A percentile compares a stretch with the other conserved stretches of the same genome.
These are phyloP conservation scores for Zelopaecilomyces penicillatus DNA, from an alignment of 2,329 filamentous ascomycete species.

Conservation along the genomic window DNA sequence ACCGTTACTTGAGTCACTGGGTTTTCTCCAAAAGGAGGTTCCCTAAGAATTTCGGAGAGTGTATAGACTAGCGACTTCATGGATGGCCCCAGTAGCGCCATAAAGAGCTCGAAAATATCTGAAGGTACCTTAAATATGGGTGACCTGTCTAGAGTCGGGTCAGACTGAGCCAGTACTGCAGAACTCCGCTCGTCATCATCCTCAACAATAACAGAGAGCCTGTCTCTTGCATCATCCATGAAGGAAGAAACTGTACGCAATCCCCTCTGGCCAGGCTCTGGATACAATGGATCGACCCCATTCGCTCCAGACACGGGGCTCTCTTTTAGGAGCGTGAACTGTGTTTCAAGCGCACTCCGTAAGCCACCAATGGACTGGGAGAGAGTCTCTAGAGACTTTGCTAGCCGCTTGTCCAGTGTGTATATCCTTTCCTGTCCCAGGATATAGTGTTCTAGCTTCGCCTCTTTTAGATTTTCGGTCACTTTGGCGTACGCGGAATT, in stretches of 20 bases:
- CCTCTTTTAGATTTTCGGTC: constrained; percentile 70
- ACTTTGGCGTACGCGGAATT: constrained; percentile 60
- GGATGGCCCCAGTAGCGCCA: constrained; percentile 77
- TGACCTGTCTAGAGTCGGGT: constrained; percentile 19
- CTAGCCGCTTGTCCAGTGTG: constrained; percentile 66
- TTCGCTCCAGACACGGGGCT: constrained; percentile 21
- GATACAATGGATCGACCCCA: constrained; percentile 12
- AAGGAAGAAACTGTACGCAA: constrained; percentile 21
- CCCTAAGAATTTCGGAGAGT: constrained; percentile 76
- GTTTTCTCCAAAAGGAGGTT: constrained; percentile 69
- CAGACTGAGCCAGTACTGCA: constrained; percentile 18
- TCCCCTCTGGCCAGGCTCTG: constrained; percentile 14
- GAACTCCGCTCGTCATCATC: constrained; percentile 37
- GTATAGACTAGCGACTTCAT: constrained; percentile 96
- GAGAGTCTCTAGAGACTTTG: constrained; percentile 75
- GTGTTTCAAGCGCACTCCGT: constrained; percentile 78
- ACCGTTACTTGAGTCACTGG: constrained; percentile 62
- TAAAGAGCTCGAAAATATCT: constrained; percentile 89
- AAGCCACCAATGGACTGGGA: constrained; percentile 86
- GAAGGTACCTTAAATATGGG: constrained; percentile 52
- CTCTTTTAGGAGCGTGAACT: constrained; percentile 76
- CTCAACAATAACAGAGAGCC: constrained; percentile 56
- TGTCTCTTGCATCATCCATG: constrained; percentile 34
- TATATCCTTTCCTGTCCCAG: constrained; percentile 74
- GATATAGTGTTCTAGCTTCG: constrained; percentile 82